Conservation (phyloP, 2,329 filamentous ascomycete genomes). For the Fusarium sp. region DNA sequence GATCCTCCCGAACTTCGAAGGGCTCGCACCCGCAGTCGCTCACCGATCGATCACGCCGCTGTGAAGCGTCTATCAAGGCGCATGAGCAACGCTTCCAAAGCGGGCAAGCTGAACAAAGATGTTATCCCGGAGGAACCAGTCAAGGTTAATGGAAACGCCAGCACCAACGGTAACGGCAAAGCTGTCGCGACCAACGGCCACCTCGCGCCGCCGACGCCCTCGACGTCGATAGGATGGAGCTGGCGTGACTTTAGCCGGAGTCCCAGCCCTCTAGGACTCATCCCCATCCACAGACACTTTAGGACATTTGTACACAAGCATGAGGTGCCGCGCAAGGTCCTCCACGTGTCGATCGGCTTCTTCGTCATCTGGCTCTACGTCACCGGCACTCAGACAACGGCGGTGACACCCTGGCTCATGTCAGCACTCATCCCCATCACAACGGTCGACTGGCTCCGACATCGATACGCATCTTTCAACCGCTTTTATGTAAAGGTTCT, state of each 20-base stretch:
- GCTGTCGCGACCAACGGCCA: constrained; percentile 68
- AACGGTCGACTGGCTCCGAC: constrained; percentile 83
- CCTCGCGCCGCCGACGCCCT: constrained; percentile 74
- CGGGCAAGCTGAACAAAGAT: constrained; percentile 42
- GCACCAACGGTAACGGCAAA: constrained; percentile 50
- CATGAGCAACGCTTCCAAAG: constrained; percentile 50
- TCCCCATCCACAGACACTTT: constrained; percentile 95
- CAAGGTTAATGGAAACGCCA: constrained; percentile 49
- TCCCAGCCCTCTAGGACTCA: constrained; percentile 91
- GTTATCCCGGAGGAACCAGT: constrained; percentile 37
- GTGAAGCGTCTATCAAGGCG: constrained; percentile 66
- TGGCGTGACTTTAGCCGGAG: constrained; percentile 92
- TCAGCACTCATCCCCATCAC: constrained; percentile 85
- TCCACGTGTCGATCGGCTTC: constrained; percentile 98
- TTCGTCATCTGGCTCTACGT: constrained; percentile 89
- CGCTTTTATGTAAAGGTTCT: constrained; percentile 85
- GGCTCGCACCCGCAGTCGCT: constrained; percentile 78
- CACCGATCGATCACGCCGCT: constrained; percentile 68
- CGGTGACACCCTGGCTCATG: constrained; percentile 89
- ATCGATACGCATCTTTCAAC: constrained; percentile 85
- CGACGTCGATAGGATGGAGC: constrained; percentile 72
- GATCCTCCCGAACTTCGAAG: constrained; percentile 64
- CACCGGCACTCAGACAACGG: constrained; percentile 78
- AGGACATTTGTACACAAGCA: constrained; percentile 94
- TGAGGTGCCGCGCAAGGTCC: constrained; percentile 91